phyloP scores from a whole-genome alignment of 139 green algal species.

The Trebouxia sp. region DNA sequence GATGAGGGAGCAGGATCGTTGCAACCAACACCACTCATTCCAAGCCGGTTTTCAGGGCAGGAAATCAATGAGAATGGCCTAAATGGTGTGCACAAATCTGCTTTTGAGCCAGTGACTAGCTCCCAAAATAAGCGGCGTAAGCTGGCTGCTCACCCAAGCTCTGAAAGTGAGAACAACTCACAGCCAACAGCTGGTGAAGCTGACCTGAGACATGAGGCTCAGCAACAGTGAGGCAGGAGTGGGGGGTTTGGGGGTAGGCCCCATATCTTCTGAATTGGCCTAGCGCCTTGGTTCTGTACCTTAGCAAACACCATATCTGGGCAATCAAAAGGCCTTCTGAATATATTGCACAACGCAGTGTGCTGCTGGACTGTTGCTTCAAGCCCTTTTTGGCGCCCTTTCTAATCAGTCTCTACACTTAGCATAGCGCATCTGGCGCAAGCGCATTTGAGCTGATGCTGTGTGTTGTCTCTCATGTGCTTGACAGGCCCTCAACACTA shows the following conservation, averaged over 20 bases:
- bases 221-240: background rate
- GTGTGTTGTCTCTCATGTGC: background rate
- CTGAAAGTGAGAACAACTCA: conserved; percentile 12
- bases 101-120: conserved; percentile 13
- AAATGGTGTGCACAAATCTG: conserved; percentile 13
- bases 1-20: background rate
- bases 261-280: background rate
- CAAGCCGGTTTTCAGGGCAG: background rate
- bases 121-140: conserved; percentile 1
- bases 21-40: background rate
- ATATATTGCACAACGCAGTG: background rate
- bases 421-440: background rate
- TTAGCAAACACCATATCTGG: conserved; percentile 11
- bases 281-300: conserved; percentile 11
- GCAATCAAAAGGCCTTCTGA: conserved; percentile 17
- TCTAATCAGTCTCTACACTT: too few relatives aligned
- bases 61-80: conserved; percentile 17
- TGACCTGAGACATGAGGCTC: background rate
- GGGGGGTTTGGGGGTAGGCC: background rate
- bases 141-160: conserved; percentile 1
- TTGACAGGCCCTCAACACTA: background rate
- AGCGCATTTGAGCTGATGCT: background rate
- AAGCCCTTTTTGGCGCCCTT: background rate
- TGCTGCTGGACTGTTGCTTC: background rate
- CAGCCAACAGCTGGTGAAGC: background rate